These are phyloP conservation scores for Orbilia javanica DNA, from an alignment of 2,329 filamentous ascomycete genomes.

Conservation along the genomic window DNA sequence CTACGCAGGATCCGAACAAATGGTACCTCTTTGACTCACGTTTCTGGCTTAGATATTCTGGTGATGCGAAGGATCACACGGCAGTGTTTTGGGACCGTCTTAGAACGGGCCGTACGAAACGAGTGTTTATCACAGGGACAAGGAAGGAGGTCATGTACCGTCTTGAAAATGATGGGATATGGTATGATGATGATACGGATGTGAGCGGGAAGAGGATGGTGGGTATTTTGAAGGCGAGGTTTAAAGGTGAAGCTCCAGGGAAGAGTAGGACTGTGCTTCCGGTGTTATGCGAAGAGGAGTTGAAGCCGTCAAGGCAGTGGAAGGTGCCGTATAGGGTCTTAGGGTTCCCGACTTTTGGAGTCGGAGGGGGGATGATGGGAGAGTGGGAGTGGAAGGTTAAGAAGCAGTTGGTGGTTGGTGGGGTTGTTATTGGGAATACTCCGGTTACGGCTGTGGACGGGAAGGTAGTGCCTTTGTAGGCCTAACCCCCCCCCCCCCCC, in stretches of 20 bases:
- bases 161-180: neutral
- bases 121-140: constrained; percentile 42
- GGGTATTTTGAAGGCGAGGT: constrained; percentile 5
- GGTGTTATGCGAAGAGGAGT: constrained; percentile 38
- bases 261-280: constrained; percentile 46
- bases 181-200: neutral
- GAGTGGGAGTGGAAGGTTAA: constrained; percentile 56
- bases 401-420: constrained; percentile 38
- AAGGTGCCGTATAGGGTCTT: constrained; percentile 28
- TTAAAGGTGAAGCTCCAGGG: constrained; percentile 43
- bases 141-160: constrained; percentile 46
- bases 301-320: constrained; percentile 21
- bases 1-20: neutral
- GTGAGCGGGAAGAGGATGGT: neutral
- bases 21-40: constrained; percentile 39
- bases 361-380: constrained; percentile 28
- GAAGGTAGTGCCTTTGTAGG: constrained; percentile 13
- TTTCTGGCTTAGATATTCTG: constrained; percentile 42
- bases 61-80: constrained; percentile 4
- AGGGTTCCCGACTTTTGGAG: constrained; percentile 44
- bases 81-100: constrained; percentile 4
- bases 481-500: too few relatives aligned
- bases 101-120: neutral
- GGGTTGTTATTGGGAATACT: constrained; percentile 20
- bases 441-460: constrained; percentile 22